These are phyloP conservation scores for Tylopilus sp. DNA, from an alignment of 1,284 basidiomycete species.

Conservation along the genomic window DNA sequence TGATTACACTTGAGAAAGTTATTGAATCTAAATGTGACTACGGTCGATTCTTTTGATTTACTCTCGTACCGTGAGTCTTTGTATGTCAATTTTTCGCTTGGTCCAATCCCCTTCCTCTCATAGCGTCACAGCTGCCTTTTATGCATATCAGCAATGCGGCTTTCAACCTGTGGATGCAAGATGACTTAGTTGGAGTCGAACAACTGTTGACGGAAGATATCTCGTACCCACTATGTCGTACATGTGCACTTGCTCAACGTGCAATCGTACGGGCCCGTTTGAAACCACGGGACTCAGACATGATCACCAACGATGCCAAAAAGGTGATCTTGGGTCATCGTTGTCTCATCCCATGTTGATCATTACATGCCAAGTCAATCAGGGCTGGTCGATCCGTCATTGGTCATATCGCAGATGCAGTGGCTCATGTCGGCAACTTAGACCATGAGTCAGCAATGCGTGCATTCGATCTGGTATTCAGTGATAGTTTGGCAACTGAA, in stretches of 20 bases:
- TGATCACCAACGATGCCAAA: background rate
- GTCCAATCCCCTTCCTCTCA: background rate
- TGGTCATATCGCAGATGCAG: conserved; percentile 2
- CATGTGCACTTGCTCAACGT: background rate
- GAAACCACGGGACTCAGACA: background rate
- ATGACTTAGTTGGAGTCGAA: background rate
- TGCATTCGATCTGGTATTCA: conserved; percentile 6
- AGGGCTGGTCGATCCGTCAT: background rate
- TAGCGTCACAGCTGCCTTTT: background rate
- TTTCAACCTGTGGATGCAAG: background rate
- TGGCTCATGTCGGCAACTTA: background rate
- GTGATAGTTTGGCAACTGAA: background rate
- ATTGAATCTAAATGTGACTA: no score
- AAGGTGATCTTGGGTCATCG: no score
- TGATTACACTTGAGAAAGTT: background rate
- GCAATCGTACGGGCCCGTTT: background rate
- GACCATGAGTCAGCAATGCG: background rate
- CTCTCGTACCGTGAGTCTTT: background rate
- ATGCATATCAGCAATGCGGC: background rate
- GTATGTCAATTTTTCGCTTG: no score
- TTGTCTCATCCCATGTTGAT: no score
- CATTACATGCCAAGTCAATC: background rate
- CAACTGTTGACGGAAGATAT: background rate
- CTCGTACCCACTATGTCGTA: background rate
- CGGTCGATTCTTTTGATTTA: no score